Conservation (phyloP, 345 rosid genomes). For the Hibiscus tridactylites region DNA sequence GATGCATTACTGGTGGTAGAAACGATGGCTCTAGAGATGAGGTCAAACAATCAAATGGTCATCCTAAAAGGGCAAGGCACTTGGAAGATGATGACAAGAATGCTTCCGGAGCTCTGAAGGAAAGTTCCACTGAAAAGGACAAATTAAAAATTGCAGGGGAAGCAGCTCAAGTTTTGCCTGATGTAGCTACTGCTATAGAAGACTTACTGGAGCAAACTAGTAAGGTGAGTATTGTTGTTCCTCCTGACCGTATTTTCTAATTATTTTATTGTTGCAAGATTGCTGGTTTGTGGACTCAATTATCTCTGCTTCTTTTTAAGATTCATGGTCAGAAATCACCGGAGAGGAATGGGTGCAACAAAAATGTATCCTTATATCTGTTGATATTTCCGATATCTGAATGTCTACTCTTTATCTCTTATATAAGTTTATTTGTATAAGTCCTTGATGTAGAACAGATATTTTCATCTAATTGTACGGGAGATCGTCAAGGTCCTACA, state of each 20-base stretch:
- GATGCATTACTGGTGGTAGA: slow-evolving; percentile 19
- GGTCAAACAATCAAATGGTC: slow-evolving; percentile 22
- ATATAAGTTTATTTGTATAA: slow-evolving; percentile 15
- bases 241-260: not conserved
- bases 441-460: slow-evolving; percentile 59
- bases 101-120: slow-evolving; percentile 30
- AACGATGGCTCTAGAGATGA: slow-evolving; percentile 24
- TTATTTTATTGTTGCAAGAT: slow-evolving; percentile 11
- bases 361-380: slow-evolving; percentile 54
- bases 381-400: not conserved
- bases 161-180: slow-evolving; percentile 52
- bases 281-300: slow-evolving; percentile 18
- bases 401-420: not conserved
- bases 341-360: slow-evolving; percentile 36
- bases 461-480: slow-evolving; percentile 32
- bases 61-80: slow-evolving; percentile 52
- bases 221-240: slow-evolving; percentile 40
- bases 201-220: slow-evolving; percentile 85
- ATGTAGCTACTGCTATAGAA: slow-evolving; percentile 90
- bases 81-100: slow-evolving; percentile 29
- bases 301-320: slow-evolving; percentile 25
- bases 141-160: slow-evolving; percentile 31
- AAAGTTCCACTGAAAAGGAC: slow-evolving; percentile 23
- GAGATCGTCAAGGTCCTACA: slow-evolving; percentile 36
- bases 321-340: slow-evolving; percentile 68